phyloP scores from a whole-genome alignment of 768 basidiomycete species.

The Leccinum fibrillosum region DNA sequence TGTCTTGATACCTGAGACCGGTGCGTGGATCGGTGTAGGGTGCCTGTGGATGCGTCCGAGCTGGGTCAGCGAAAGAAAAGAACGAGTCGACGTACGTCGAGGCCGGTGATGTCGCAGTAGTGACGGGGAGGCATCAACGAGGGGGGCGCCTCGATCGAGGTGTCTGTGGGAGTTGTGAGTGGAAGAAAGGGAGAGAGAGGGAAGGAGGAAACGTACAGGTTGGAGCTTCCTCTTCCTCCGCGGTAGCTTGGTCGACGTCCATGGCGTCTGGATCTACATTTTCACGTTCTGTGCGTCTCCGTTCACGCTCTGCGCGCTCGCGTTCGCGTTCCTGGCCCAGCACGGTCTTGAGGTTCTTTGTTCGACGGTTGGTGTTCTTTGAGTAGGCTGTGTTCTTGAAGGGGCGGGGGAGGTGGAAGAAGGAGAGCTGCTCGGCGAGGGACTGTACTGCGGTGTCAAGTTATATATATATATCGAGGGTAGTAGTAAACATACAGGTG shows the following conservation, averaged over 20 bases:
- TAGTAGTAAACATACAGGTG: slow-evolving; percentile 17
- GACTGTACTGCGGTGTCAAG: slow-evolving; percentile 38
- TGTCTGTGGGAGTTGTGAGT: slow-evolving; percentile 43
- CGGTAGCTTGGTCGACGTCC: slow-evolving; percentile 48
- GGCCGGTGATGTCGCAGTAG: slow-evolving; percentile 84
- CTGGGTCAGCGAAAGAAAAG: background rate
- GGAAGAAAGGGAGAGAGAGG: no score
- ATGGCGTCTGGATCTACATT: slow-evolving; percentile 48
- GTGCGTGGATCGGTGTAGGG: slow-evolving; percentile 84
- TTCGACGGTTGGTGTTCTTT: slow-evolving; percentile 67
- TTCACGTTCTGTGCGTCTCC: slow-evolving; percentile 46
- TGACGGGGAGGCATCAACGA: slow-evolving; percentile 72
- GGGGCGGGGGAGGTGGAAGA: slow-evolving; percentile 63
- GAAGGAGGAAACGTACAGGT: slow-evolving; percentile 51
- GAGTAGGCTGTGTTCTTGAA: slow-evolving; percentile 75
- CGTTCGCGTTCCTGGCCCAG: slow-evolving; percentile 77
- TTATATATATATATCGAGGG: background rate
- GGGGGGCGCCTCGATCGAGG: slow-evolving; percentile 81
- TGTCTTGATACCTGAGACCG: slow-evolving; percentile 78
- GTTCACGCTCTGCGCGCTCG: slow-evolving; percentile 65
- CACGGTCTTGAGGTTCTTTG: slow-evolving; percentile 79
- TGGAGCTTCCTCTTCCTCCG: slow-evolving; percentile 58
- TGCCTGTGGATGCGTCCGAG: slow-evolving; percentile 37
- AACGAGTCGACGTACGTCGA: slow-evolving; percentile 49
- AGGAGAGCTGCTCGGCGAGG: slow-evolving; percentile 72